phyloP scores from a whole-genome alignment of 2,329 filamentous ascomycete genomes.

The Fonsecaea pugnacius region DNA sequence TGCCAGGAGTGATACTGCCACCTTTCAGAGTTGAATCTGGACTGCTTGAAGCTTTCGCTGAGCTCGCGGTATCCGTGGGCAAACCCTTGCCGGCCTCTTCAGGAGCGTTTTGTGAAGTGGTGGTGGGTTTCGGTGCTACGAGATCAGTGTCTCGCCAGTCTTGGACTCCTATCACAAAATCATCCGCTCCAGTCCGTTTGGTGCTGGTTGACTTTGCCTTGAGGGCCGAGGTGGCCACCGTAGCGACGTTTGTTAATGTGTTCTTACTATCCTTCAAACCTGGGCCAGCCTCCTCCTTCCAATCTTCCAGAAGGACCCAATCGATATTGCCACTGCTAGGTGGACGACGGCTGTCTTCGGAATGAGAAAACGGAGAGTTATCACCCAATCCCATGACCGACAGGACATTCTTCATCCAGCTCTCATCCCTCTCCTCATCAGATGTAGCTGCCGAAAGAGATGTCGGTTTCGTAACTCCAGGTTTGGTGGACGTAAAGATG shows the following conservation, averaged over 20 bases:
- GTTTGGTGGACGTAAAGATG: conserved; percentile 40
- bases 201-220: conserved; percentile 39
- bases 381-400: conserved; percentile 49
- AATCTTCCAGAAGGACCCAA: conserved; percentile 72
- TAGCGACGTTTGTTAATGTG: conserved; percentile 33
- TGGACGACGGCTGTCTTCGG: conserved; percentile 64
- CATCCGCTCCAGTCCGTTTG: conserved; percentile 52
- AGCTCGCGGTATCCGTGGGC: conserved; percentile 35
- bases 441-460: conserved; percentile 19
- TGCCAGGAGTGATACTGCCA: conserved; percentile 72
- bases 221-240: conserved; percentile 34
- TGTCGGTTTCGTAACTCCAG: conserved; percentile 33
- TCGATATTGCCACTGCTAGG: conserved; percentile 75
- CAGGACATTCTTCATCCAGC: conserved; percentile 55
- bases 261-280: conserved; percentile 32
- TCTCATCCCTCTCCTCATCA: conserved; percentile 41
- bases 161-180: conserved; percentile 80
- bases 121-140: conserved; percentile 50
- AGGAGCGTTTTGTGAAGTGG: conserved; percentile 23
- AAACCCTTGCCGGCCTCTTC: conserved; percentile 23
- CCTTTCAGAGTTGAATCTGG: conserved; percentile 56
- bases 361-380: conserved; percentile 37
- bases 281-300: conserved; percentile 57
- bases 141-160: conserved; percentile 84
- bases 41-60: conserved; percentile 32